These are phyloP conservation scores for Plasmodium vivax DNA, from an alignment of 169 alveolate genomes.

Conservation along the genomic window DNA sequence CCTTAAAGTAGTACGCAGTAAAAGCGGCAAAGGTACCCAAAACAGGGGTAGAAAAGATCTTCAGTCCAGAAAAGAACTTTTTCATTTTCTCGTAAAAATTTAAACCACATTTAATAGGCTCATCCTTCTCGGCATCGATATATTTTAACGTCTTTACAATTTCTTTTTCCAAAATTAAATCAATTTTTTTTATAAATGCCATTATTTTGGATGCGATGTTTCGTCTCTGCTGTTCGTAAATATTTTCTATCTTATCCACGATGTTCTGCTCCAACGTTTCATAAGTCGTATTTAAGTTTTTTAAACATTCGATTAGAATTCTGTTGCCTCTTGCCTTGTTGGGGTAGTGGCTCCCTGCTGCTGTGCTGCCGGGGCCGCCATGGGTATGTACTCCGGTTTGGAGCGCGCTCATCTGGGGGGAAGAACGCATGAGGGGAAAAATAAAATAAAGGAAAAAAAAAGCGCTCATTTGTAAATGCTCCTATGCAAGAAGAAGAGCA, in stretches of 20 bases:
- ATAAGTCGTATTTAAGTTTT: not conserved
- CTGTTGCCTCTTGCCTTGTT: not conserved
- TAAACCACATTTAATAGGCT: slow-evolving; percentile 31
- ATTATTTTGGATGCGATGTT: not conserved
- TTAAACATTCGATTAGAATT: not conserved
- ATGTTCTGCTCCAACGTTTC: slow-evolving; percentile 17
- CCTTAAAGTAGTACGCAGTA: not conserved
- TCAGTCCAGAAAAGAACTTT: slow-evolving; percentile 2
- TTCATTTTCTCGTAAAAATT: slow-evolving; percentile 17
- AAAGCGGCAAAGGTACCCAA: slow-evolving; percentile 11
- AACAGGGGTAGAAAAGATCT: slow-evolving; percentile 46
- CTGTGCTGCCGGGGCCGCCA: not conserved
- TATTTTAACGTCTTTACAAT: slow-evolving; percentile 6
- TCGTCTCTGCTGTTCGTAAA: slow-evolving; percentile 6
- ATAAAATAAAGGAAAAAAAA: too few relatives aligned
- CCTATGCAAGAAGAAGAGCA: not conserved
- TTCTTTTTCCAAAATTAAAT: slow-evolving; percentile 39
- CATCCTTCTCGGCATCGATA: slow-evolving; percentile 19
- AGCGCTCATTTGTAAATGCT: not conserved
- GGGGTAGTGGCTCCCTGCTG: not conserved
- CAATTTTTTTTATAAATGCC: slow-evolving; percentile 27
- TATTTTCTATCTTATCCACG: slow-evolving; percentile 22
- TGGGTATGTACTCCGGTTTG: not conserved
- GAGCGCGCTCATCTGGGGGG: not conserved
- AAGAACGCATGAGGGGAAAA: not conserved